Percentiles rank a stretch among this genome's conserved stretches.
Evolutionary conservation across 257 asterid genomes (phyloP).

Genomic region (Gentiana dahurica): DNA sequence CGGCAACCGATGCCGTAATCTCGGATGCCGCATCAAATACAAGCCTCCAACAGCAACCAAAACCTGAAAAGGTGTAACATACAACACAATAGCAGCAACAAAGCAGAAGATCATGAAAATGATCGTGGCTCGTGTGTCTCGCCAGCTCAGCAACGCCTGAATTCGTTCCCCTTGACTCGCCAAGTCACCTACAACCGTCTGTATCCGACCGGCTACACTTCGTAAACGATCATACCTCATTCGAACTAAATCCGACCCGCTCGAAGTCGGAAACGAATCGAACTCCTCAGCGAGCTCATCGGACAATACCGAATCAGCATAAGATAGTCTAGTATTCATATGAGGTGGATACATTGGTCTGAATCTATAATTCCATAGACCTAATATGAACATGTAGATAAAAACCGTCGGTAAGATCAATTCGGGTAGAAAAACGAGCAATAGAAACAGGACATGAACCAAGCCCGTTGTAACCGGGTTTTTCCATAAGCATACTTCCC

Average conservation of each 20-base stretch:
- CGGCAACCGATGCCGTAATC: conserved; percentile 62
- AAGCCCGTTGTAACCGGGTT: conserved; percentile 60
- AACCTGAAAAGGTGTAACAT: conserved; percentile 51
- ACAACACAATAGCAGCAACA: conserved; percentile 44
- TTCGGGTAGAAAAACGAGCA: conserved; percentile 66
- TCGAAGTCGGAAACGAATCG: conserved; percentile 59
- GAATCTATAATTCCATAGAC: conserved; percentile 66
- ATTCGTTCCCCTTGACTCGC: conserved; percentile 90
- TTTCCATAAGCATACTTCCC: conserved; percentile 73
- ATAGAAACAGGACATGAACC: conserved; percentile 63
- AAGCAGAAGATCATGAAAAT: conserved; percentile 56
- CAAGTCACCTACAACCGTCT: conserved; percentile 67
- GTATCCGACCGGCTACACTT: conserved; percentile 71
- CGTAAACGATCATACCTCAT: conserved; percentile 80
- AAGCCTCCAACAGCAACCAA: conserved; percentile 36
- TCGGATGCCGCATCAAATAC: conserved; percentile 78
- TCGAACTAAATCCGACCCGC: conserved; percentile 42
- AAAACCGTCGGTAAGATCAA: conserved; percentile 63
- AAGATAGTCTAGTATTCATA: conserved; percentile 67
- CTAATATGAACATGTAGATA: conserved; percentile 68
- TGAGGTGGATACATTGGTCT: conserved; percentile 81
- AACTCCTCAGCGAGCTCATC: conserved; percentile 97
- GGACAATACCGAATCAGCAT: conserved; percentile 58
- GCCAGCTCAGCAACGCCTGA: conserved; percentile 83
- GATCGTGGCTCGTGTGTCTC: conserved; percentile 81